These are phyloP conservation scores for Suillus fuscotomentosus DNA, from an alignment of 768 basidiomycete genomes.

Conservation along the genomic window DNA sequence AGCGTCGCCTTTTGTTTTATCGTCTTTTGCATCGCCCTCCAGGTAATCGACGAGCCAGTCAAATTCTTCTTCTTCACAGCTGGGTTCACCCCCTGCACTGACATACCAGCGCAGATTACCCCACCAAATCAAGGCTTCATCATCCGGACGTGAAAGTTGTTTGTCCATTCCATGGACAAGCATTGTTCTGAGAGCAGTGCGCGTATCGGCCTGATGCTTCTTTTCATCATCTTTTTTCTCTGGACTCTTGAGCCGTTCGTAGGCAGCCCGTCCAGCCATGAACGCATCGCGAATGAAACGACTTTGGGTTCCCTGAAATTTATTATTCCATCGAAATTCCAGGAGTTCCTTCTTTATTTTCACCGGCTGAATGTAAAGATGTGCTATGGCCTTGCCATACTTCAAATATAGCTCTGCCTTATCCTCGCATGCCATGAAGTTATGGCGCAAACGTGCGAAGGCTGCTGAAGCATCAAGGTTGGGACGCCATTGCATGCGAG, in stretches of 20 bases:
- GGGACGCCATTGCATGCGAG: background rate
- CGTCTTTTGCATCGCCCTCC: background rate
- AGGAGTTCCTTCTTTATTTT: background rate
- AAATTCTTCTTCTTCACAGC: background rate
- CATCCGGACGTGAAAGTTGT: background rate
- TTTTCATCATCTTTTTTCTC: too few species aligned
- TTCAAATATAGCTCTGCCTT: background rate
- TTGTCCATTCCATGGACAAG: background rate
- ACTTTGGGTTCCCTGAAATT: background rate
- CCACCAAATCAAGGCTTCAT: background rate
- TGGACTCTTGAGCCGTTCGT: background rate
- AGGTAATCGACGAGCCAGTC: background rate
- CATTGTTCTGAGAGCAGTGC: background rate
- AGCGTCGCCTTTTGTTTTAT: background rate
- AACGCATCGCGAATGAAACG: background rate
- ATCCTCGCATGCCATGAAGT: fast-evolving
- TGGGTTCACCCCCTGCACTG: too few species aligned
- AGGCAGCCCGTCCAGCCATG: background rate
- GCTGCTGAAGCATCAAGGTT: background rate
- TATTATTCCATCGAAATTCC: background rate
- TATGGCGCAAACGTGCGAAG: background rate
- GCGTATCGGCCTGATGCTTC: background rate
- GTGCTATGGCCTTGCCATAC: background rate
- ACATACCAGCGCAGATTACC: background rate
- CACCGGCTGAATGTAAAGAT: background rate